These are phyloP conservation scores for Salvia hispanica DNA, from an alignment of 257 asterid genomes.

Conservation along the genomic window DNA sequence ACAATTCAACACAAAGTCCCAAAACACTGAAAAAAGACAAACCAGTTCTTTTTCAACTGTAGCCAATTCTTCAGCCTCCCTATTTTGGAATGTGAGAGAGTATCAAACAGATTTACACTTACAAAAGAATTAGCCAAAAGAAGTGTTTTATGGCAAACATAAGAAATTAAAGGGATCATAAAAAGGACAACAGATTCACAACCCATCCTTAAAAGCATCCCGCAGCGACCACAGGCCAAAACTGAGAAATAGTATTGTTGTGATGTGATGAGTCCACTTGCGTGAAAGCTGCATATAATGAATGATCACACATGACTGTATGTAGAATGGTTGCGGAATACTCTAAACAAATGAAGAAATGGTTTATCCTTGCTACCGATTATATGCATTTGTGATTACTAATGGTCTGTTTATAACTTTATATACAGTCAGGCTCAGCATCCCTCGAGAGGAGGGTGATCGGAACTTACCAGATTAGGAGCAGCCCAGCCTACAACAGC, in stretches of 20 bases:
- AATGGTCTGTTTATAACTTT: too few species aligned
- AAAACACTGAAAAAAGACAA: constrained; percentile 31
- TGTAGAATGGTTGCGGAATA: constrained; percentile 13
- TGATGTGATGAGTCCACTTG: constrained; percentile 92
- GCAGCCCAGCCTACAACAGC: constrained; percentile 99
- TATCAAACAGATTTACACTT: too few species aligned
- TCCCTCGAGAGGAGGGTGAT: too few species aligned
- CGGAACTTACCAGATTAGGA: constrained; percentile 67
- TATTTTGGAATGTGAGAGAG: constrained; percentile 27
- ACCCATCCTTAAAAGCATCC: constrained; percentile 95
- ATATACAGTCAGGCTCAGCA: too few species aligned
- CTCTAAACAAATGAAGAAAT: too few species aligned
- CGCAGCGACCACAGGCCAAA: constrained; percentile 95
- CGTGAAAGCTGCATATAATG: constrained; percentile 64
- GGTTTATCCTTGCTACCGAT: too few species aligned
- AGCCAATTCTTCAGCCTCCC: constrained; percentile 78
- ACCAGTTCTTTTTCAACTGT: constrained; percentile 96
- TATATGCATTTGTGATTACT: too few species aligned
- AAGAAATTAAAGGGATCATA: not conserved
- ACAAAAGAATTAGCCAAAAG: too few species aligned
- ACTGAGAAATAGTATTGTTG: constrained; percentile 77
- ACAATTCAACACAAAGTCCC: constrained; percentile 8
- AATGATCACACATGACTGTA: too few species aligned
- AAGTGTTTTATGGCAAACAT: too few species aligned
- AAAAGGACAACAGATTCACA: constrained; percentile 25